phyloP scores from a whole-genome alignment of 345 rosid species.

The Sisymbrium irio region DNA sequence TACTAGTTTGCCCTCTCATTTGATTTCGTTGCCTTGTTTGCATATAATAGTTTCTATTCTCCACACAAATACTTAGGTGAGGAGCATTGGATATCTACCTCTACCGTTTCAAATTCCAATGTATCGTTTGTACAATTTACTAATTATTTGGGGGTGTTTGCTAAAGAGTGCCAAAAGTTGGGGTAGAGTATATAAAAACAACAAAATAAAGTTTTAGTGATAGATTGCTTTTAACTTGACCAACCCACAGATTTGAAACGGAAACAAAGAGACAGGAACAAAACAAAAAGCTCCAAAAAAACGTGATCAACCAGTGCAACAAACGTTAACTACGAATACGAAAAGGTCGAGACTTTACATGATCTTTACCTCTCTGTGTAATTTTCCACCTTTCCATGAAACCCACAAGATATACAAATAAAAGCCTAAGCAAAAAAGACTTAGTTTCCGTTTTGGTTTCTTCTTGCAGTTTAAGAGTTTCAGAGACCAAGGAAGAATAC shows the following conservation, averaged over 20 bases:
- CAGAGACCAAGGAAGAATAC: neutral
- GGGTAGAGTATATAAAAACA: neutral
- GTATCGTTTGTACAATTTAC: neutral
- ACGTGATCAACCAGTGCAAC: constrained; percentile 2
- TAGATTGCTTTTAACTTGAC: neutral
- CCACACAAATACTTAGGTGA: neutral
- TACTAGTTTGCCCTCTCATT: neutral
- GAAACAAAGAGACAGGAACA: neutral
- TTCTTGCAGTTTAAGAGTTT: neutral
- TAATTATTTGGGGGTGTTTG: neutral
- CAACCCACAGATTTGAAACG: neutral
- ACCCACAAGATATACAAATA: neutral
- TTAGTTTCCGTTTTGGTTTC: neutral
- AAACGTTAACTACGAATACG: neutral
- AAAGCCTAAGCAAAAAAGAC: constrained; percentile 2
- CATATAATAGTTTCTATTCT: neutral
- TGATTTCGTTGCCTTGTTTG: neutral
- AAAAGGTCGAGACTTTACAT: constrained; percentile 20
- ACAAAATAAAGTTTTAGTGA: neutral
- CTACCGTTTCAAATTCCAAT: neutral
- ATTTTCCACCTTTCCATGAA: neutral
- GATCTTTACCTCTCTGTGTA: constrained; percentile 14
- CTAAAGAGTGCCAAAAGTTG: constrained; percentile 11
- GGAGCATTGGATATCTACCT: constrained; percentile 21
- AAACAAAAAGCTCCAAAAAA: neutral